Evolutionary conservation across 148 eudicot species (phyloP).

Genomic region (Rhododendron ferrugineum): DNA sequence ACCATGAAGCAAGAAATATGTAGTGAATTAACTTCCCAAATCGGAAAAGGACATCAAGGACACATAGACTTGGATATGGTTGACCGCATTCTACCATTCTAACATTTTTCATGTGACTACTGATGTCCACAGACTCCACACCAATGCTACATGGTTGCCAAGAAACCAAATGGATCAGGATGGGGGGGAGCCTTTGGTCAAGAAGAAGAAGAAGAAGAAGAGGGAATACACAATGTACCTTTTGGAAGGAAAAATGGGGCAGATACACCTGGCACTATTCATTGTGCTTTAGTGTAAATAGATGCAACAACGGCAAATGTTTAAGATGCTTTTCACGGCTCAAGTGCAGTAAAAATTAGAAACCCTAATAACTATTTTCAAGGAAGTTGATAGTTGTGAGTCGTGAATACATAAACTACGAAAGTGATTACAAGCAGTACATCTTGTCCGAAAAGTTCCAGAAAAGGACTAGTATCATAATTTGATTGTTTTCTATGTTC

Average conservation of each 20-base stretch:
- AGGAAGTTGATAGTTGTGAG: neutral
- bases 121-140: neutral
- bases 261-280: neutral
- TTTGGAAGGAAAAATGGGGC: neutral
- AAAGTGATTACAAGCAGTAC: neutral
- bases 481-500: neutral
- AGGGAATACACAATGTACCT: neutral
- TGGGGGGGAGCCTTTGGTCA: neutral
- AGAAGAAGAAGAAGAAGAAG: neutral
- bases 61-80: neutral
- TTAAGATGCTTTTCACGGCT: slow-evolving; percentile 1
- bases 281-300: neutral
- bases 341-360: neutral
- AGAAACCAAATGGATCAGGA: neutral
- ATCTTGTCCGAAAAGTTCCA: neutral
- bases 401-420: neutral
- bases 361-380: neutral
- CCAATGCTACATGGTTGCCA: neutral
- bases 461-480: neutral
- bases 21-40: neutral
- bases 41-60: neutral
- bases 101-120: neutral
- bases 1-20: neutral
- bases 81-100: neutral
- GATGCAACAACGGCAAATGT: neutral